A percentile compares a stretch with the other conserved stretches of the same genome.
Evolutionary conservation across 257 asterid genomes (phyloP).

Genomic region (Solanum bulbocastanum): DNA sequence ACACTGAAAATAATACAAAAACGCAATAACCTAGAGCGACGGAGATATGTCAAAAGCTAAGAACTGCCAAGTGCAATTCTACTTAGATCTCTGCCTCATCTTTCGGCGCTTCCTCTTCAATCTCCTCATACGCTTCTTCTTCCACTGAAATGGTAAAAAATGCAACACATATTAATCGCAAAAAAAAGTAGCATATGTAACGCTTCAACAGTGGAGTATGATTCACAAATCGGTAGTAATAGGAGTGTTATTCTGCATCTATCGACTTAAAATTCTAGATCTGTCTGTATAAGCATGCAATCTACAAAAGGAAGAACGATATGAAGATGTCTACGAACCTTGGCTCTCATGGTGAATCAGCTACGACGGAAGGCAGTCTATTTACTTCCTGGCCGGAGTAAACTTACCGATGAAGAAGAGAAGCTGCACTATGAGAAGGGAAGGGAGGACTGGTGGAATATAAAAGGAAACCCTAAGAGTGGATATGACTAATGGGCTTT

Average conservation of each 20-base stretch:
- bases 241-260: neutral
- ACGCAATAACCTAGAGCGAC: neutral
- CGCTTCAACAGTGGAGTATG: neutral
- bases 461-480: constrained; percentile 1
- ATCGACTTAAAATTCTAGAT: neutral
- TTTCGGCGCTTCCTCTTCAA: constrained; percentile 55
- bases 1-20: neutral
- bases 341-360: constrained; percentile 7
- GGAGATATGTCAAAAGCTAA: neutral
- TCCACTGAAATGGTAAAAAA: constrained; percentile 24
- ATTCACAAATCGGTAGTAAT: neutral
- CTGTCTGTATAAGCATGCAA: neutral
- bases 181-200: neutral
- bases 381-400: neutral
- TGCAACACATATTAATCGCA: neutral
- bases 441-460: neutral
- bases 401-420: neutral
- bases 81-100: constrained; percentile 55
- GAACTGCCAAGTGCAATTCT: neutral
- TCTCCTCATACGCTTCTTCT: constrained; percentile 61
- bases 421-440: neutral
- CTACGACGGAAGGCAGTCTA: neutral
- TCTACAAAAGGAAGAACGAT: neutral
- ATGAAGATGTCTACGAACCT: neutral
- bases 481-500: neutral